Evolutionary conservation across 192 early-diverging fungal genomes (phyloP), one percentile per base, ranked within the genome.

Genomic region (Entrophospora sp.): DNA sequence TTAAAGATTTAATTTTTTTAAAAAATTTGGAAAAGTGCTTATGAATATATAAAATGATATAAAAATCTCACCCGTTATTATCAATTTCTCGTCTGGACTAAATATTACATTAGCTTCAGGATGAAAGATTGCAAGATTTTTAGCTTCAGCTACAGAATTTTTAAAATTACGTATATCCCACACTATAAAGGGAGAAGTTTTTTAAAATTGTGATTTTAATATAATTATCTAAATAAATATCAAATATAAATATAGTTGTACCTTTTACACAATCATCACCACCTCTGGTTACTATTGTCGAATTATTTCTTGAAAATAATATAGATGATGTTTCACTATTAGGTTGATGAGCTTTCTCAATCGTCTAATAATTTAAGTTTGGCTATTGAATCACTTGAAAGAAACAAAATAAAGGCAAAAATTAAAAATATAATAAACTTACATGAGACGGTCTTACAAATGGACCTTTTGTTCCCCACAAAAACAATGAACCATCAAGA

Each of bases 91-190:
- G 46, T 89, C 82, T 1, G 96, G 93, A 22, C 88, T 90, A 55
- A 93, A 94, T 16, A 91, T 87, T 18, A 90, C 75, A 70, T 91
- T 90, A 8, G 83, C 78, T 51, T 92, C 90, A 14, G 89, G 81
- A 58, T 88, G 88, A 25, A 88, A 77, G 6, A 79, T 77, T 25
- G 79, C 66, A 13, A 97, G 67, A 30, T 81, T 72, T 16, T 73
- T 71, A 0, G 77, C 78, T 16, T 72, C 70, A 0, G 79, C 70
- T 9, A 96, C 64, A 3, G 92, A 86, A 25, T 75, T 75, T 40
- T 81, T 85, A 56, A 87, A 76, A 30, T 90, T 84, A 25, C 96
- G 81, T 16, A 89, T 49, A 66, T 98, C 96, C 96, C 96, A 98
- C 25, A 96, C 86, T 81, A 71, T 18, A 22, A 3, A 18, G 46